Evolutionary conservation across 805 yeast species (phyloP).

Genomic region (Ogataea philodendri): DNA sequence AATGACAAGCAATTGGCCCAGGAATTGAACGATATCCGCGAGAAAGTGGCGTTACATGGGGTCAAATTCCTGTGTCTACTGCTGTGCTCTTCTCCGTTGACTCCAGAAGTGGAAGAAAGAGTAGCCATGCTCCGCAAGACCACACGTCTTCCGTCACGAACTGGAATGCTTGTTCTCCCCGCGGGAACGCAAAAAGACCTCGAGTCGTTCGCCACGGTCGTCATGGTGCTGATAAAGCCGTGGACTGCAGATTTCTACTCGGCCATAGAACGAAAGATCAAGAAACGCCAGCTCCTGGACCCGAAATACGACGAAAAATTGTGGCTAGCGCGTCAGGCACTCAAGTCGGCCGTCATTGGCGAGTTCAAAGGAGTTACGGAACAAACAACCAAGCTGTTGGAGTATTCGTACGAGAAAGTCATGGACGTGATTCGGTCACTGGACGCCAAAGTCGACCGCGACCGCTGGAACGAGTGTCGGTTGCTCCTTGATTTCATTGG

Average conservation of each 20-base stretch:
- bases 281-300: conserved; percentile 36
- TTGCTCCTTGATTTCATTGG: conserved; percentile 57
- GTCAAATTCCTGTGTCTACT: conserved; percentile 38
- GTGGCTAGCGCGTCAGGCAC: conserved; percentile 51
- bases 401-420: conserved; percentile 52
- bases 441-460: conserved; percentile 20
- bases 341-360: conserved; percentile 49
- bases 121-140: conserved; percentile 37
- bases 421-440: conserved; percentile 37
- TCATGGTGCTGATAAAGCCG: conserved; percentile 40
- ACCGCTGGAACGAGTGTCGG: conserved; percentile 45
- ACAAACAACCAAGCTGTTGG: conserved; percentile 48
- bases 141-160: conserved; percentile 43
- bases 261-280: conserved; percentile 38
- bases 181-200: conserved; percentile 41
- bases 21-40: conserved; percentile 38
- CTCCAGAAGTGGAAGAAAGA: conserved; percentile 37
- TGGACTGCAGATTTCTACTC: conserved; percentile 45
- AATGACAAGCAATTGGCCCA: conserved; percentile 34
- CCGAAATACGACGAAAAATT: conserved; percentile 23
- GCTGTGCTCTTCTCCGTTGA: conserved; percentile 29
- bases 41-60: conserved; percentile 30
- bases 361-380: conserved; percentile 48
- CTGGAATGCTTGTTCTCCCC: conserved; percentile 44
- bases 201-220: conserved; percentile 38